Base-by-base conservation (phyloP, 176 grass and related monocot genomes). In the Chloris gayana region DNA sequence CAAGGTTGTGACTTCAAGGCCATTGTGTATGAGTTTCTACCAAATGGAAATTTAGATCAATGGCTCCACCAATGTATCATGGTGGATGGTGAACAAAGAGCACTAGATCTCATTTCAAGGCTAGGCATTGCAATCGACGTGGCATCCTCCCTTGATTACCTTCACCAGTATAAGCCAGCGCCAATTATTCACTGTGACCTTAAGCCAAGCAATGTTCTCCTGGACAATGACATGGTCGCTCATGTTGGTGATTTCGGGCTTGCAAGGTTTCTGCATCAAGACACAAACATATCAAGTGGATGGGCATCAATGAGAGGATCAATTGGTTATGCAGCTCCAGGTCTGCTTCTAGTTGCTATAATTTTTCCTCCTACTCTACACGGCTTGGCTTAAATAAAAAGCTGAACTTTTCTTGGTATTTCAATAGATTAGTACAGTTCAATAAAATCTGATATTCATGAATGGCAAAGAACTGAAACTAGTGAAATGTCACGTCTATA, bases 261-360 rank as follows among this genome's bases (percentile, higher is more conserved):
- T 35, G 82, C 64, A 14, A 84, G 82, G 31, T 67, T 69, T 22
- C 47, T 75, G 4, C 61, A 67, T 67, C 25, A 83, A 1, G 47
- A 67, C 1, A 1, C 14, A 13, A 46, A 41, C 1, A 11, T 30
- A 44, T 83, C 81, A 33, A 75, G 47, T 75, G 47, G 61, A 3
- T 83, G 71, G 81, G 63, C 26, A 24, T 6, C 62, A 12, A 83
- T 75, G 81, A 83, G 72, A 83, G 61, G 81, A 41, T 32, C 81
- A 42, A 47, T n/a, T 76, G 81, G 81, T 0, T 76, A 76, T 68
- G 72, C 72, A 3, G 72, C 72, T 32, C 72, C 62, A 84, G 64
- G 82, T 84, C 9, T 33, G 21, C 4, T 47, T 61, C 53, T 24
- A 44, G 1, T 57, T 57, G 7, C 53, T 57, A n/a, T n/a, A 57